A percentile compares a stretch with the other conserved stretches of the same genome.
phyloP scores from a whole-genome alignment of 2,329 filamentous ascomycete genomes.

The Pseudocercospora macadamiae region DNA sequence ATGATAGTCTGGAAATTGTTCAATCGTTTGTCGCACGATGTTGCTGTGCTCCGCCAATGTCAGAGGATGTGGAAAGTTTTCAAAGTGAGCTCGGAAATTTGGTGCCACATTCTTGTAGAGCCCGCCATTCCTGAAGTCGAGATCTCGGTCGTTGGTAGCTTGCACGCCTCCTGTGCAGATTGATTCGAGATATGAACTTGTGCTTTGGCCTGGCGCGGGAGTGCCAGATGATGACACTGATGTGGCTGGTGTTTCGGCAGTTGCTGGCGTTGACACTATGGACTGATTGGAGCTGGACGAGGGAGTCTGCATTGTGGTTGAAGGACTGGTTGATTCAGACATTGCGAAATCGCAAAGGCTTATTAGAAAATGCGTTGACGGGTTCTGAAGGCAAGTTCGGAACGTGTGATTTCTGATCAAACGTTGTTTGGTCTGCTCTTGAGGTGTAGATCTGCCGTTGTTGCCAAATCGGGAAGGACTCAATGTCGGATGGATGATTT shows the following conservation, averaged over 20 bases:
- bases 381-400: too few relatives aligned
- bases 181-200: conserved; percentile 16
- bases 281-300: neutral
- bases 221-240: neutral
- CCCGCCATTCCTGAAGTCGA: conserved; percentile 11
- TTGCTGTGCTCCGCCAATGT: conserved; percentile 13
- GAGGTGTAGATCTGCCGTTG: neutral
- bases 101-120: conserved; percentile 17
- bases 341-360: neutral
- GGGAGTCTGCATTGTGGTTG: neutral
- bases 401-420: neutral
- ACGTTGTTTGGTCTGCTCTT: neutral
- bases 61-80: conserved; percentile 17
- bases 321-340: neutral
- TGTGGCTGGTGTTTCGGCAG: neutral
- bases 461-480: neutral
- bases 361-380: too few relatives aligned
- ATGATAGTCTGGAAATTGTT: conserved; percentile 13
- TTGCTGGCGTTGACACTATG: neutral
- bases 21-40: conserved; percentile 13
- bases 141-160: conserved; percentile 17
- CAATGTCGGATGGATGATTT: neutral
- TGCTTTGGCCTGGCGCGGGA: conserved; percentile 7
- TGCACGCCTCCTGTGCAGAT: conserved; percentile 11
- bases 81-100: conserved; percentile 17